Evolutionary conservation across 495 filamentous ascomycete genomes (phyloP).

Genomic region (Podospora appendiculata): DNA sequence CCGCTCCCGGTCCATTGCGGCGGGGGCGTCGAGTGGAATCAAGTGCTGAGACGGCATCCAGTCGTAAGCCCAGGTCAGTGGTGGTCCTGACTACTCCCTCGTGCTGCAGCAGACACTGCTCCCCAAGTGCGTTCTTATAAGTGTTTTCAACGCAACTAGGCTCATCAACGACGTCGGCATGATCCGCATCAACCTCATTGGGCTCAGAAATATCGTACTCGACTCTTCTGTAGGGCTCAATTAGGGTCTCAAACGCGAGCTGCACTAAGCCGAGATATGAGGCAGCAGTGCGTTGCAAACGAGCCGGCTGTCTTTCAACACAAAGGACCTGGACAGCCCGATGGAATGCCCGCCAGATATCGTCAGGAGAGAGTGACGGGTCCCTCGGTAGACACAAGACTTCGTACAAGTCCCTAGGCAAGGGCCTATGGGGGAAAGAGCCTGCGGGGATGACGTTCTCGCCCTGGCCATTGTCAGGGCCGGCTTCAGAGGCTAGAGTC

Average conservation of each 20-base stretch:
- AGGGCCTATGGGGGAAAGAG: background rate
- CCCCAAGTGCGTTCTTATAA: conserved; percentile 7
- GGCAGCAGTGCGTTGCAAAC: conserved; percentile 38
- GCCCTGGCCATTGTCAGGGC: conserved; percentile 1
- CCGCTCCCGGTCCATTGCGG: background rate
- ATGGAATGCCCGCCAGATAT: conserved; percentile 46
- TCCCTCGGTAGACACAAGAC: conserved; percentile 40
- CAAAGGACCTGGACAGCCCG: conserved; percentile 49
- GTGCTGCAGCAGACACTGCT: conserved; percentile 14
- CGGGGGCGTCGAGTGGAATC: background rate
- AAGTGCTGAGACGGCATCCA: conserved; percentile 5
- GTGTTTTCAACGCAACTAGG: background rate
- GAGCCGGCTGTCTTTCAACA: conserved; percentile 49
- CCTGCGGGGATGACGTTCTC: conserved; percentile 1
- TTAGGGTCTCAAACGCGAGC: conserved; percentile 48
- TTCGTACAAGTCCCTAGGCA: conserved; percentile 42
- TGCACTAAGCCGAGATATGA: conserved; percentile 42
- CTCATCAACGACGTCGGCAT: background rate
- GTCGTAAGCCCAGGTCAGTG: conserved; percentile 14
- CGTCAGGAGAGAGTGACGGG: conserved; percentile 36
- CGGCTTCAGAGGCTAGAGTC: conserved; percentile 11
- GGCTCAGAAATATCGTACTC: conserved; percentile 43
- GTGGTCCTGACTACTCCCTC: conserved; percentile 7
- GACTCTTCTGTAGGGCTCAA: conserved; percentile 44
- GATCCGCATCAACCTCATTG: conserved; percentile 30